phyloP scores from a whole-genome alignment of 2,329 filamentous ascomycete genomes.

The Ophidiomyces ophidiicola region DNA sequence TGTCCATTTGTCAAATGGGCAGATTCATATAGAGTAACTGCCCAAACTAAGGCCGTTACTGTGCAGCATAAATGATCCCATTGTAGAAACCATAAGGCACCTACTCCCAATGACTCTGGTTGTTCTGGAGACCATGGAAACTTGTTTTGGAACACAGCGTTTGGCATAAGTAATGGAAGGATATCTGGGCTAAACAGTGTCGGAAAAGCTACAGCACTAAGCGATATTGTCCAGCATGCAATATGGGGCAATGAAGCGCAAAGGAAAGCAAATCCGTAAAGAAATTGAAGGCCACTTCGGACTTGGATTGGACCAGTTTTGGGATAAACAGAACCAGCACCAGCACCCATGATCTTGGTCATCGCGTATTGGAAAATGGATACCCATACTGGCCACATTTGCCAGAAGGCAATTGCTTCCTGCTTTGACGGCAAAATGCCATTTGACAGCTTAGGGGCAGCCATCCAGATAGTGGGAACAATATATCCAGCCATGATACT shows the following conservation, averaged over 20 bases:
- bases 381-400: slow-evolving; percentile 40
- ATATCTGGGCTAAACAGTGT: slow-evolving; percentile 25
- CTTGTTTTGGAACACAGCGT: slow-evolving; percentile 30
- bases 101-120: slow-evolving; percentile 29
- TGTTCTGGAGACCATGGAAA: slow-evolving; percentile 22
- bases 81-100: slow-evolving; percentile 37
- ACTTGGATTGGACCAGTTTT: slow-evolving; percentile 13
- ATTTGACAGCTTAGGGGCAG: slow-evolving; percentile 31
- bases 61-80: slow-evolving; percentile 40
- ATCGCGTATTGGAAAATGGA: slow-evolving; percentile 25
- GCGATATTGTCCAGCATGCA: slow-evolving; percentile 30
- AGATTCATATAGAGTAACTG: slow-evolving; percentile 26
- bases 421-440: slow-evolving; percentile 36
- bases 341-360: slow-evolving; percentile 17
- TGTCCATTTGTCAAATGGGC: slow-evolving; percentile 16
- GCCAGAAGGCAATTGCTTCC: slow-evolving; percentile 39
- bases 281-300: slow-evolving; percentile 25
- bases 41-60: slow-evolving; percentile 36
- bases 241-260: slow-evolving; percentile 33
- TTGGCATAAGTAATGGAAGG: slow-evolving; percentile 27
- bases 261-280: slow-evolving; percentile 33
- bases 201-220: slow-evolving; percentile 29
- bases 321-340: background rate
- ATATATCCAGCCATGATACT: slow-evolving; percentile 35
- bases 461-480: slow-evolving; percentile 35